phyloP scores from a whole-genome alignment of 768 basidiomycete genomes.

The Naganishia randhawae region DNA sequence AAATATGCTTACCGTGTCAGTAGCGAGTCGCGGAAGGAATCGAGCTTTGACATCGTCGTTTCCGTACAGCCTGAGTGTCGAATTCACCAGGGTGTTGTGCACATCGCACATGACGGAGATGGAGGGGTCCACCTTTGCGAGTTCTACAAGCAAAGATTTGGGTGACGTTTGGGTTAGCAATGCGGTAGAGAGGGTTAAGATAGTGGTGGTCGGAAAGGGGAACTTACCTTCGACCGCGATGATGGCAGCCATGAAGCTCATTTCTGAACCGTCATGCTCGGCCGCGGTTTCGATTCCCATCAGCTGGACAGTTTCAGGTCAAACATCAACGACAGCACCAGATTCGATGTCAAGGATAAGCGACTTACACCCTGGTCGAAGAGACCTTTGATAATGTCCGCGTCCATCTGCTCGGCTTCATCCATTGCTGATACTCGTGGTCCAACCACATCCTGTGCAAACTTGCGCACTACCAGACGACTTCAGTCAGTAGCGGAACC shows the following conservation, averaged over 20 bases:
- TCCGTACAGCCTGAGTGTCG: constrained; percentile 81
- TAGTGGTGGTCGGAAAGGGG: not conserved
- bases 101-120: constrained; percentile 97
- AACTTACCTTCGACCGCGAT: constrained; percentile 72
- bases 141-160: constrained; percentile 57
- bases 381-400: constrained; percentile 71
- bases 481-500: not conserved
- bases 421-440: constrained; percentile 97
- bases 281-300: constrained; percentile 94
- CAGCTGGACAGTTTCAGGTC: constrained; percentile 56
- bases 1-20: constrained; percentile 60
- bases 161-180: not conserved
- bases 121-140: constrained; percentile 91
- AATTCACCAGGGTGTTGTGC: constrained; percentile 97
- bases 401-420: constrained; percentile 92
- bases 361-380: constrained; percentile 75
- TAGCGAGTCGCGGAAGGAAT: constrained; percentile 78
- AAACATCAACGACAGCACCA: not conserved
- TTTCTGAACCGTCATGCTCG: constrained; percentile 80
- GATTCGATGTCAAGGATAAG: constrained; percentile 54
- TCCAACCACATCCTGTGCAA: constrained; percentile 79
- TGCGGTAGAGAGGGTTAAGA: not conserved
- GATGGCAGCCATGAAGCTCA: constrained; percentile 89
- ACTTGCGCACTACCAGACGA: constrained; percentile 65
- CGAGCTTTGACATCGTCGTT: constrained; percentile 78